Evolutionary conservation across 2,329 filamentous ascomycete species (phyloP).

Genomic region (Trichoderma lentiforme): DNA sequence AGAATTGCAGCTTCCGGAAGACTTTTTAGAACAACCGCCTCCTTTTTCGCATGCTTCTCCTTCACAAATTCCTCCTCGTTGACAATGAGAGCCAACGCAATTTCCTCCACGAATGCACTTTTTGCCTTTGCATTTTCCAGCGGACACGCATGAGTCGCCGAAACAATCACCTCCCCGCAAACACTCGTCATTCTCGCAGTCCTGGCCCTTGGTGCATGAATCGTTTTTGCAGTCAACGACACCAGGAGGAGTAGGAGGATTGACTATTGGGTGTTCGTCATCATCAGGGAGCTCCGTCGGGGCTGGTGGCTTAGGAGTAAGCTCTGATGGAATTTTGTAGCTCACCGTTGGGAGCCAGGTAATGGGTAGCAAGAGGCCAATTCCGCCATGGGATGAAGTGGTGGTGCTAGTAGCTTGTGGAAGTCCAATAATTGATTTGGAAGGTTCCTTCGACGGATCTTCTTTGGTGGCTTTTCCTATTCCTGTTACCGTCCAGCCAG

Average conservation of each 20-base stretch:
- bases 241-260: background rate
- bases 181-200: constrained; percentile 3
- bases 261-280: background rate
- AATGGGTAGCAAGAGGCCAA: background rate
- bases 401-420: background rate
- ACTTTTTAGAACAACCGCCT: constrained; percentile 12
- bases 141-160: background rate
- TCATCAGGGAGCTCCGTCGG: background rate
- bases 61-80: constrained; percentile 7
- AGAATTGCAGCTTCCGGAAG: background rate
- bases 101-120: constrained; percentile 13
- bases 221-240: background rate
- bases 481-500: constrained; percentile 1
- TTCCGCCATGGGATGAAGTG: background rate
- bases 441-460: background rate
- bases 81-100: constrained; percentile 4
- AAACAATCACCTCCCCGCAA: constrained; percentile 12
- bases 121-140: constrained; percentile 1
- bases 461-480: background rate
- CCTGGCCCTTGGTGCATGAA: background rate
- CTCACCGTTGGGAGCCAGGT: constrained; percentile 3
- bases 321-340: background rate
- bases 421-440: background rate
- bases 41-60: constrained; percentile 3
- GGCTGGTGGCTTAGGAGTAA: background rate